Base-by-base conservation (phyloP, 176 grass and related monocot species). In the Rhipidocladum racemiflorum region DNA sequence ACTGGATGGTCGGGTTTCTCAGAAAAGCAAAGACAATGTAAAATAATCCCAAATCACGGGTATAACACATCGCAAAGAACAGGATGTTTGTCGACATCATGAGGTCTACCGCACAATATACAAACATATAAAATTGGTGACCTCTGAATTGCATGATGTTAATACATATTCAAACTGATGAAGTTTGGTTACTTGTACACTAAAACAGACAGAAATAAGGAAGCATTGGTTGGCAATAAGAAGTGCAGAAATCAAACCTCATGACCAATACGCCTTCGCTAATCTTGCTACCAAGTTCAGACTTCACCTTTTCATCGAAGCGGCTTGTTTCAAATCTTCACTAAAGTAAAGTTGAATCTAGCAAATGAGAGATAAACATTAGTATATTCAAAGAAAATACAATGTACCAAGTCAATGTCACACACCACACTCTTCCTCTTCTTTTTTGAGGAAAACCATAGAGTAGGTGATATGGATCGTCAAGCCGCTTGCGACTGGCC, bases 81-180 rank as follows among this genome's bases (percentile, higher is more conserved):
- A 45, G 95, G 95, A 46, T 88, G 74, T 56, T 93, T 91, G 87
- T 95, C 92, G 85, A 93, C 85, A 98, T 91, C 90, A 98, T 98
- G 21, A 93, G 87, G 89, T 98, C 95, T 85, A 98, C 74, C 95
- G 87, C 81, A 88, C 21, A 70, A 93, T 69, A 68, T 57, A 66
- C 20, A 83, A 86, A 63, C n/a, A 79, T 59, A 51, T n/a, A 54
- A 76, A 78, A 55, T 61, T 68, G 36, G 65, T 88, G 53, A 81
- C 39, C 8, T 68, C 16, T 18, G 18, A 30, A 75, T 79, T 69
- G 55, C 17, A 62, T 80, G 61, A 20, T 13, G 10, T 63, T 46
- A 49, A 75, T 65, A 65, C n/a, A 65, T 40, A 81, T 60, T n/a
- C 35, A 87, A 28, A 85, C 56, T 27, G 16, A 62, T 49, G 3